Base-by-base conservation (phyloP, 164 flowering plant genomes). In the Platanus orientalis region DNA sequence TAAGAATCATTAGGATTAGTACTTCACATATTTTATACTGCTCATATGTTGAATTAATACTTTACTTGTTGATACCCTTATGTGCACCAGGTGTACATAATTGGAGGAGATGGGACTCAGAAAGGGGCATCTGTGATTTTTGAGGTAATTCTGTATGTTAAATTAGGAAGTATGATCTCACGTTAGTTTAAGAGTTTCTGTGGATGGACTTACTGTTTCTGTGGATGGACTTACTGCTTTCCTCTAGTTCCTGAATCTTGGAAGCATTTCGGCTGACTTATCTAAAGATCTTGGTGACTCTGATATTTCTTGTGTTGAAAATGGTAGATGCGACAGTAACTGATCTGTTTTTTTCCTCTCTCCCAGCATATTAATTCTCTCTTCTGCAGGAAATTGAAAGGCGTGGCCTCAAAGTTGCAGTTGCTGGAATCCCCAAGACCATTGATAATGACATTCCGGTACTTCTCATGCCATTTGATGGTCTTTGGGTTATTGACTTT, bases 361-460 rank as follows among this genome's bases (percentile, higher is more conserved):
- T n/a, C n/a, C 24, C 19, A 45, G 40, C 51, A 24, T 28, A 58
- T 7, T 61, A 17, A 54, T 66, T 25, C 34, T 45, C 3, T 54
- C 17, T 54, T 25, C 1, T 72, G 54, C 82, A 94, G 98, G 99
- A 94, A 85, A 66, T 91, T 48, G 78, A 73, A 80, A 87, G 77
- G 57, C 89, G 99, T 26, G 92, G 95, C 65, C 84, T 94, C 48
- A 89, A 89, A 68, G 96, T 89, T 64, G 81, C 86, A 3, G 93
- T 94, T 63, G 93, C 80, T 55, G 99, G 97, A 54, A 83, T 94
- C 51, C 98, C 98, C 2, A 91, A 94, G 77, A 91, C 98, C 40
- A 94, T 94, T 54, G 98, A 94, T 70, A 91, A 94, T 71, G 99
- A 94, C 75, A 94, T 91, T 68, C 86, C 96, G 80, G 98, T 90